These are phyloP conservation scores for Thalassiosira livingstoniorum DNA, from an alignment of 352 stramenopile species.

Conservation along the genomic window DNA sequence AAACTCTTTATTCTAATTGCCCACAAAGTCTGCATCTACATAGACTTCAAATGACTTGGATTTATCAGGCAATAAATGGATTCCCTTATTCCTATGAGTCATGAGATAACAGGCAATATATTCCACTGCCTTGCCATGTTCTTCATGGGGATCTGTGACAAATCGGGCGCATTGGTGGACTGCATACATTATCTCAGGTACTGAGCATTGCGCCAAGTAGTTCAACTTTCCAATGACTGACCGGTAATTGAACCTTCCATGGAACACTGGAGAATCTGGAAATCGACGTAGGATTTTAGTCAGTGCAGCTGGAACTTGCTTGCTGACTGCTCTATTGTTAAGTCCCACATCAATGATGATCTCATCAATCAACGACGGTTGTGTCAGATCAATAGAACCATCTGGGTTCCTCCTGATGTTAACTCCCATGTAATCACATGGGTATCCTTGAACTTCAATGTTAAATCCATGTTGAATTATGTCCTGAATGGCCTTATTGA, in stretches of 20 bases:
- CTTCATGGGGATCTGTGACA: not conserved
- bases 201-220: not conserved
- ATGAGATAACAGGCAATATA: not conserved
- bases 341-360: not conserved
- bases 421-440: not conserved
- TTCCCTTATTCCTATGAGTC: not conserved
- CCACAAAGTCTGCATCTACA: not conserved
- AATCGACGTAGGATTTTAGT: not conserved
- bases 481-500: not conserved
- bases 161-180: not conserved
- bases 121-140: not conserved
- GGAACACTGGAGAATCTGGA: not conserved
- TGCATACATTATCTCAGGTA: not conserved
- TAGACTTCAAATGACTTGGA: not conserved
- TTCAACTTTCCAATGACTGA: constrained; percentile 8
- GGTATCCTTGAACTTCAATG: constrained; percentile 8
- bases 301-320: not conserved
- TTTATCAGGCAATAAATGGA: not conserved
- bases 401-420: not conserved
- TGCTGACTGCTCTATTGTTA: not conserved
- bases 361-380: not conserved
- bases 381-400: not conserved
- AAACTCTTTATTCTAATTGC: not conserved
- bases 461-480: not conserved
- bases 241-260: not conserved